A percentile compares a stretch with the other conserved stretches of the same genome.
Conservation (phyloP, 2,329 filamentous ascomycete genomes). For the Fusarium nodosum region DNA sequence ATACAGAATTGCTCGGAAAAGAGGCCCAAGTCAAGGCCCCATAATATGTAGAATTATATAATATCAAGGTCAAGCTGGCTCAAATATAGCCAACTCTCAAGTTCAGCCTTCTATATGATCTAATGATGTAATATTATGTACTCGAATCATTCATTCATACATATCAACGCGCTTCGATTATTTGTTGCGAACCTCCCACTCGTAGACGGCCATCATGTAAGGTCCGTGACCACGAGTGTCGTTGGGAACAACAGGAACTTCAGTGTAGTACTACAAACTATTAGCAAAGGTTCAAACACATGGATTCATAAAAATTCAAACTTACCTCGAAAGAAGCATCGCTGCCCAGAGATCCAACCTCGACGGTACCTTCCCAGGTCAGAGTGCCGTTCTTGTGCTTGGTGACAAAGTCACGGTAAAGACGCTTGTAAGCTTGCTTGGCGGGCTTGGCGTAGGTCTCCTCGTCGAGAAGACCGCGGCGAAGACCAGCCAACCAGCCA, state of each 20-base stretch:
- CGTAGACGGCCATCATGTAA: conserved; percentile 49
- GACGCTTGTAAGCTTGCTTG: conserved; percentile 50
- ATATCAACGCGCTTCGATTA: conserved; percentile 1
- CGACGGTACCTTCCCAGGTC: conserved; percentile 65
- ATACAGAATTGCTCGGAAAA: not conserved
- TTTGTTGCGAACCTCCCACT: conserved; percentile 47
- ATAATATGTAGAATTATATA: not conserved
- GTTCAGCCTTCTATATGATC: conserved; percentile 12
- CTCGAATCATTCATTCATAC: conserved; percentile 4
- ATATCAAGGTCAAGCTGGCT: not conserved
- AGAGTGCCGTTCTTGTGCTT: conserved; percentile 62
- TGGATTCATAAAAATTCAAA: conserved; percentile 3
- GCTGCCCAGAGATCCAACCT: conserved; percentile 64
- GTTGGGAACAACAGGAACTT: conserved; percentile 46
- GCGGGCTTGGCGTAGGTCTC: conserved; percentile 42
- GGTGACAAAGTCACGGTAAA: conserved; percentile 62
- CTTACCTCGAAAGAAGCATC: conserved; percentile 64
- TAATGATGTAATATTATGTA: conserved; percentile 7
- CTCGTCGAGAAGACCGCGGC: conserved; percentile 48
- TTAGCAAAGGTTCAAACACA: not conserved
- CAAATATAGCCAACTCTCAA: not conserved
- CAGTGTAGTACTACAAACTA: conserved; percentile 47
- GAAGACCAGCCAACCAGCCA: conserved; percentile 61
- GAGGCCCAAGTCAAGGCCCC: rapidly evolving
- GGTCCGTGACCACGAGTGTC: conserved; percentile 51